phyloP scores from a whole-genome alignment of 2,329 filamentous ascomycete genomes.

The Talaromyces rugulosus region DNA sequence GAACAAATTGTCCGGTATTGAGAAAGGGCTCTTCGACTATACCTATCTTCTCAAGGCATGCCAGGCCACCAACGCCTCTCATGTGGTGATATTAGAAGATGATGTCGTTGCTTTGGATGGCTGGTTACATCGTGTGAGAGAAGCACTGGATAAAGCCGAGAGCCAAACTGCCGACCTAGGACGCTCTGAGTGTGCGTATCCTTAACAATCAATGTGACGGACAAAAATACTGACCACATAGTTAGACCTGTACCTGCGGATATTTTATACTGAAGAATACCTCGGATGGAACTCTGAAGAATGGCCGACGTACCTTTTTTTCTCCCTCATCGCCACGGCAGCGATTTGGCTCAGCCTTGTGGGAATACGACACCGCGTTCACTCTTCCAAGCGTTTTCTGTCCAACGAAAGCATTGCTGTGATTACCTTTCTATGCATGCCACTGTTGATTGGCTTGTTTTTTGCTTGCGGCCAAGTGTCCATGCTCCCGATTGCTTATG shows the following conservation, averaged over 20 bases:
- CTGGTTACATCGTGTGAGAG: conserved; percentile 42
- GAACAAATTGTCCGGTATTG: conserved; percentile 24
- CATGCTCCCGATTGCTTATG: conserved; percentile 30
- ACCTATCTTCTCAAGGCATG: conserved; percentile 40
- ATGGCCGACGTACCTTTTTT: conserved; percentile 35
- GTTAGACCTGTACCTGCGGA: conserved; percentile 39
- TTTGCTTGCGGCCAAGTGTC: conserved; percentile 38
- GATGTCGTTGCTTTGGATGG: conserved; percentile 45
- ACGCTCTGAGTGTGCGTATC: conserved; percentile 18
- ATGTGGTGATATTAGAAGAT: conserved; percentile 45
- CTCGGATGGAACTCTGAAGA: conserved; percentile 44
- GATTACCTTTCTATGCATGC: conserved; percentile 24
- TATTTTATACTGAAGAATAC: conserved; percentile 46
- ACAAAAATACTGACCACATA: background rate
- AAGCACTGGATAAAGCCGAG: conserved; percentile 26
- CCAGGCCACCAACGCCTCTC: conserved; percentile 31
- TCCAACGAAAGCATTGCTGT: conserved; percentile 22
- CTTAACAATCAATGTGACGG: background rate
- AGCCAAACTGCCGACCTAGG: conserved; percentile 23
- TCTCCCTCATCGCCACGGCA: conserved; percentile 20
- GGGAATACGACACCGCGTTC: conserved; percentile 10
- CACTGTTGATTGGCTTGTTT: conserved; percentile 30
- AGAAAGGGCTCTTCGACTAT: conserved; percentile 45
- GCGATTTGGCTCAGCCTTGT: conserved; percentile 12
- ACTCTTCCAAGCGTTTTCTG: conserved; percentile 14